Evolutionary conservation across 2,329 filamentous ascomycete genomes (phyloP), one percentile per base, ranked within the genome.

Genomic region (Aschersonia sp.): DNA sequence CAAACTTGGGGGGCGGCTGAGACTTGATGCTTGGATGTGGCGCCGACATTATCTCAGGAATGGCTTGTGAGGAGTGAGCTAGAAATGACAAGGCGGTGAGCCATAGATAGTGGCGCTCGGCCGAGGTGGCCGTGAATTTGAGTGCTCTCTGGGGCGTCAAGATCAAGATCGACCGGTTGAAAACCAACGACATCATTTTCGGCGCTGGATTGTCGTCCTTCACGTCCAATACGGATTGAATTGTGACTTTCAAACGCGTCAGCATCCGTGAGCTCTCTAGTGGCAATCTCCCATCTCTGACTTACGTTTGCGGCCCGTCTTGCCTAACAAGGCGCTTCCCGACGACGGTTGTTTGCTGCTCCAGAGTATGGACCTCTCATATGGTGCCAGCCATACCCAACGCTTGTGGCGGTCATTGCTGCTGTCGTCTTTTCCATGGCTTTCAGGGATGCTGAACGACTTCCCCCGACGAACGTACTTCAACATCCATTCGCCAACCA

Each of bases 331-430:
- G 32, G 89, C 90, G 56, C 79, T 84, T 32, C 89, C 88, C 55
- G 82, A 87, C 8, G 82, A 87, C 12, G 92, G 92, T 66, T 98
- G 92, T 71, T 94, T 95, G 72, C 84, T 94, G 65, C 90, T 95
- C 92, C 92, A 98, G 64, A 98, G 86, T 50, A 98, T 90, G 10
- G 90, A 84, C 52, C 89, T 77, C 66, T 98, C 92, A 59, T 98
- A 97, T 3, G 92, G 92, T 14, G 90, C 92, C 52, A 98, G 76
- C 92, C 92, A 98, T 2, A 98, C 92, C 92, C 92, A 98, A 62
- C 92, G 77, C 68, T 89, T 95, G 63, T 98, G 92, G 32, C 92
- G 84, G 54, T 84, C 81, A 52, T 79, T 81, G 64, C 85, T 81
- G 52, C 73, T 83, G 52, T 84, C 79, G 58, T 88, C 81, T 52